Evolutionary conservation across 352 stramenopile species (phyloP), one percentile per base, ranked within the genome.

Genomic region (Blastocystis sp.): DNA sequence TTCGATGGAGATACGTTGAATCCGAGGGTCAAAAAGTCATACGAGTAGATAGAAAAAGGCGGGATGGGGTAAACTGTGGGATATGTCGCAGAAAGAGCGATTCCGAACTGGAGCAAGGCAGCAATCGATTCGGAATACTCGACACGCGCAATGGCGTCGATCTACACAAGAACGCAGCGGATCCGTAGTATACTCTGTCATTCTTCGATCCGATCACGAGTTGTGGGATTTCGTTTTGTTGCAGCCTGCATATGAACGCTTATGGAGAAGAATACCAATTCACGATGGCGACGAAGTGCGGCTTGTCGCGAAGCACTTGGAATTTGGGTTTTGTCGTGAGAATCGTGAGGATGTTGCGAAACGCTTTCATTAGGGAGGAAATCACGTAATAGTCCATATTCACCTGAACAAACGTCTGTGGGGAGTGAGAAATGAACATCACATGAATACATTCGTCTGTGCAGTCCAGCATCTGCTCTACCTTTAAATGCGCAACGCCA

Each of bases 341-440:
- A 48, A 84, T 84, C 1, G 28, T 84, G 6, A 84, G 28, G 28
- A 84, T 68, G 45, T 84, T 84, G 34, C 74, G 59, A 43, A 84
- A 84, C 7, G 21, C 74, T 63, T 84, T 84, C 74, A 84, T 84
- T 1, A 84, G 54, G 11, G 74, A 84, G 3, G 74, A 84, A 17
- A 84, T 28, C 74, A 84, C 74, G 48, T 84, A 84, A 59, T 84
- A 84, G 42, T 84, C 74, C 45, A 84, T 70, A 7, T 84, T 64
- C 21, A 28, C 10, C 57, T 68, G 65, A 17, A 69, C 48, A 84
- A 84, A 84, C n/a, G 45, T 24, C 17, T 28, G n/a, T n/a, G 74
- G 74, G 54, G 74, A 11, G 45, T 84, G 54, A 11, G 52, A 40
- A 52, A 84, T 84, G 48, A 84, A 84, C 74, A 84, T 84, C 28